Percentiles rank a stretch among this genome's conserved stretches.
These are phyloP conservation scores for Mucor lusitanicus DNA, from an alignment of 371 early-diverging fungal species.

Conservation along the genomic window DNA sequence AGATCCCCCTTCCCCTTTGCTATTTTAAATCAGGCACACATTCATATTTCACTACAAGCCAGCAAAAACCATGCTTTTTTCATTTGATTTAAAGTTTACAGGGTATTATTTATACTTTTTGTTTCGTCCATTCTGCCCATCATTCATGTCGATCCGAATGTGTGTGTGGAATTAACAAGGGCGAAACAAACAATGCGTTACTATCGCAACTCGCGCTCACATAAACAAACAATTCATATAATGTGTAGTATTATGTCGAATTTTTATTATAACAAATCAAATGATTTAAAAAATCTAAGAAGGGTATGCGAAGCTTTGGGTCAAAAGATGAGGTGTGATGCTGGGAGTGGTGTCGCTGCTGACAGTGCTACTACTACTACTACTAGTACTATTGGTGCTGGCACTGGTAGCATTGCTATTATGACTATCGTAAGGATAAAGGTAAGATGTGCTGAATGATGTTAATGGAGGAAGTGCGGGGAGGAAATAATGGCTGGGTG, in stretches of 20 bases:
- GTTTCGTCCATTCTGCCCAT: no score
- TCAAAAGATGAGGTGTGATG: neutral
- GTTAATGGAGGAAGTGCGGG: neutral
- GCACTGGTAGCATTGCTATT: neutral
- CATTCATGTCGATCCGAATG: no score
- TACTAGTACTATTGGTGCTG: neutral
- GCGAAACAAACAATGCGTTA: no score
- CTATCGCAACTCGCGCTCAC: no score
- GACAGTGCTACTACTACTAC: neutral
- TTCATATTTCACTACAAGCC: neutral
- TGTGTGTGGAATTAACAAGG: no score
- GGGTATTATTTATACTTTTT: neutral
- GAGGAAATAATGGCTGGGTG: neutral
- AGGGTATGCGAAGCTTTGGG: neutral
- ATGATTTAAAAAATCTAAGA: neutral
- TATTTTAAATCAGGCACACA: slow-evolving; percentile 1
- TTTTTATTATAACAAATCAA: neutral
- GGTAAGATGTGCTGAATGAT: neutral
- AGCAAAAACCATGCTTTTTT: neutral
- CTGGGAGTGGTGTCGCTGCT: neutral
- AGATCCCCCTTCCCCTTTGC: neutral
- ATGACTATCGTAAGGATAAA: slow-evolving; percentile 2
- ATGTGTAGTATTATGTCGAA: no score
- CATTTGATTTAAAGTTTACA: neutral
- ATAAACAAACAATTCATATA: no score